These are phyloP conservation scores for Magnolia sinica DNA, from an alignment of 164 flowering plant genomes.

Conservation along the genomic window DNA sequence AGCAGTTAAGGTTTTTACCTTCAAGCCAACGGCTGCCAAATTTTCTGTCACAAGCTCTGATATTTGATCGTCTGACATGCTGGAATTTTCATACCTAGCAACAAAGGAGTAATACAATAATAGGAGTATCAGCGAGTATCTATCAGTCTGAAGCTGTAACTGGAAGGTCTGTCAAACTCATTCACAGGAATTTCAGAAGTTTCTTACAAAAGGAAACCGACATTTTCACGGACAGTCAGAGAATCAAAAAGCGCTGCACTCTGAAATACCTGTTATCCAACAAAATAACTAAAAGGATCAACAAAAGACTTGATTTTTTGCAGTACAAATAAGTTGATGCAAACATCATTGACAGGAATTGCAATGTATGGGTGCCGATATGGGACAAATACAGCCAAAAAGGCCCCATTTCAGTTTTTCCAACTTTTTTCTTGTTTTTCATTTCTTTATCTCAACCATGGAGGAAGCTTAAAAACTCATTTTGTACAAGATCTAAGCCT, in stretches of 20 bases:
- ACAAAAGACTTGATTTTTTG: background rate
- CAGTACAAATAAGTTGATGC: background rate
- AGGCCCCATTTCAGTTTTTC: too few relatives aligned
- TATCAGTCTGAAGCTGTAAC: background rate
- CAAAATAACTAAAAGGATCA: conserved; percentile 1
- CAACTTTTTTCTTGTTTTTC: too few relatives aligned
- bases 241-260: conserved; percentile 99
- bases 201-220: conserved; percentile 96
- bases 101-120: background rate
- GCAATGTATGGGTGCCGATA: background rate
- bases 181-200: conserved; percentile 1
- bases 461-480: too few relatives aligned
- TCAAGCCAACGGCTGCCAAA: conserved; percentile 93
- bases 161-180: background rate
- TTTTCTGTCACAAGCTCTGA: conserved; percentile 74
- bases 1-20: conserved; percentile 39
- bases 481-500: too few relatives aligned
- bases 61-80: conserved; percentile 72
- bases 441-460: too few relatives aligned
- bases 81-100: conserved; percentile 79
- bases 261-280: conserved; percentile 75
- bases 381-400: too few relatives aligned
- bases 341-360: background rate
- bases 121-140: background rate
- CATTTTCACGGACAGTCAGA: conserved; percentile 94